Evolutionary conservation across 2,329 filamentous ascomycete genomes (phyloP).

Genomic region (Rutstroemia sp.): DNA sequence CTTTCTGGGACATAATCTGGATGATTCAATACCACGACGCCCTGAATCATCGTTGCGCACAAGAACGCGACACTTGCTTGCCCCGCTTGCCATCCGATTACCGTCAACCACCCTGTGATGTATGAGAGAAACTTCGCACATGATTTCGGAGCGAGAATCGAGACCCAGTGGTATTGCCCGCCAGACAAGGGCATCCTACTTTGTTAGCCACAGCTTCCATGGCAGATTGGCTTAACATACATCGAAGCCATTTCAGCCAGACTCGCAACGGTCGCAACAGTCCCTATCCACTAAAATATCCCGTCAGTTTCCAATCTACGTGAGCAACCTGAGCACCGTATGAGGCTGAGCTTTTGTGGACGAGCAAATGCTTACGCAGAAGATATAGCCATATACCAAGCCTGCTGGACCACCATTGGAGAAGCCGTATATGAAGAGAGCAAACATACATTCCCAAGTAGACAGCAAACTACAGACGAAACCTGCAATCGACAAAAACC

Average conservation of each 20-base stretch:
- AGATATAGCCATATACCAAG: constrained; percentile 33
- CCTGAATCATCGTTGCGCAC: constrained; percentile 37
- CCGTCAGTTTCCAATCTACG: not conserved
- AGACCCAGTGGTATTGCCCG: constrained; percentile 52
- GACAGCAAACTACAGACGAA: constrained; percentile 36
- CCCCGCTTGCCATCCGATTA: constrained; percentile 38
- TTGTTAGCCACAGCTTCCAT: not conserved
- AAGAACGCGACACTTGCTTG: constrained; percentile 35
- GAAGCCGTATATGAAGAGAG: constrained; percentile 16
- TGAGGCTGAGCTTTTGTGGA: too few relatives aligned
- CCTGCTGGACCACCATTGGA: constrained; percentile 26
- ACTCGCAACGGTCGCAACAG: constrained; percentile 13
- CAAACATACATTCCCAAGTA: constrained; percentile 34
- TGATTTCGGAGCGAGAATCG: constrained; percentile 39
- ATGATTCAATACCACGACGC: constrained; percentile 30
- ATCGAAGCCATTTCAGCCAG: constrained; percentile 23
- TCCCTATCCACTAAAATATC: constrained; percentile 21
- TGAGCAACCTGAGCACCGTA: too few relatives aligned
- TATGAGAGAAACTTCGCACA: constrained; percentile 48
- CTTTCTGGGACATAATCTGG: constrained; percentile 29
- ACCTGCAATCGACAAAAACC: constrained; percentile 34
- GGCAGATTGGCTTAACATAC: constrained; percentile 13
- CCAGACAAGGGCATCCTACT: constrained; percentile 44
- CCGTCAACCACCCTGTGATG: constrained; percentile 39
- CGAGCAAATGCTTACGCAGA: constrained; percentile 10